These are phyloP conservation scores for Voacanga thouarsii DNA, from an alignment of 257 asterid species.

Conservation along the genomic window DNA sequence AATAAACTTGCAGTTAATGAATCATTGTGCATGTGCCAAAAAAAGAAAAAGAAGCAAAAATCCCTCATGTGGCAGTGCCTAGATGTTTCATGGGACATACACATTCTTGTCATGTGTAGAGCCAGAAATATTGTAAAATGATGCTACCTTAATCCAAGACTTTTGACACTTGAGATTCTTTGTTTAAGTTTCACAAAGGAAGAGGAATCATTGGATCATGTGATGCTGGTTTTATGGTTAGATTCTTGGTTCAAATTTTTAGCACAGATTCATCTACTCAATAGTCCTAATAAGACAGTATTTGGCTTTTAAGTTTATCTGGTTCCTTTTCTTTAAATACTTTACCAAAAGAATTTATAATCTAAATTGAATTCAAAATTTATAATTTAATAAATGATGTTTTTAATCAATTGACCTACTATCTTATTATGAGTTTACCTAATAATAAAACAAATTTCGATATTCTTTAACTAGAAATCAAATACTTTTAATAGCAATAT, in stretches of 20 bases:
- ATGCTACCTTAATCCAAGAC: neutral
- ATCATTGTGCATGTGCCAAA: neutral
- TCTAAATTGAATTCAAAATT: no score
- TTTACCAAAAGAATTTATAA: no score
- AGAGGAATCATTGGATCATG: neutral
- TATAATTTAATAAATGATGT: no score
- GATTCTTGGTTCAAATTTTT: neutral
- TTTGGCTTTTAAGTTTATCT: neutral
- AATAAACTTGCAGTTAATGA: neutral
- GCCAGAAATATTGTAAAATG: neutral
- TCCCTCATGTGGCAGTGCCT: neutral
- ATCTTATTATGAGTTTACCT: no score
- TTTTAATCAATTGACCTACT: no score
- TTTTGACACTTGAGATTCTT: neutral
- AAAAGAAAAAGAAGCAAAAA: neutral
- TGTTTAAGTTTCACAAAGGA: neutral
- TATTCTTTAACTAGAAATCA: no score
- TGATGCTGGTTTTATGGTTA: neutral
- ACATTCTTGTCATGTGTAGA: slow-evolving; percentile 3
- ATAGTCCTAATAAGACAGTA: neutral
- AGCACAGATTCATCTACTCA: neutral
- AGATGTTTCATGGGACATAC: neutral
- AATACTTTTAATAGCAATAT: no score
- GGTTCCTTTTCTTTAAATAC: no score
- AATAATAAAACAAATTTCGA: no score